Conservation (phyloP, 129 eudicot genomes). For the Oenanthe sinensis region DNA sequence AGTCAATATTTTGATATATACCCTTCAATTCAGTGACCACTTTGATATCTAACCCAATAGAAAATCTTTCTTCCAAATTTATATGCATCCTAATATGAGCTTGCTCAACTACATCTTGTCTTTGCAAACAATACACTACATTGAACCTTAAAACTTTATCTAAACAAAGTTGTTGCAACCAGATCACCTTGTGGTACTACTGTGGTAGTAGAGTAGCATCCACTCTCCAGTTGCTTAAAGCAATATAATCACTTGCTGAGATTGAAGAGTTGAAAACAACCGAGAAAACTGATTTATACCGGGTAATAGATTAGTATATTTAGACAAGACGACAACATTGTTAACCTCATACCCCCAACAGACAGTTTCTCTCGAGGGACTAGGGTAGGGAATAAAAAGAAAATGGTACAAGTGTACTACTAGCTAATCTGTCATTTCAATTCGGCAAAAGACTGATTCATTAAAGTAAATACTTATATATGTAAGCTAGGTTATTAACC, state of each 20-base stretch:
- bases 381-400: neutral
- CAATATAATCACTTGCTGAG: neutral
- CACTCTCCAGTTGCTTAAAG: neutral
- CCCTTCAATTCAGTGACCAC: too few species aligned
- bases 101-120: too few species aligned
- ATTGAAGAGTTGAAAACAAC: neutral
- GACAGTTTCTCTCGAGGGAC: too few species aligned
- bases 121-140: too few species aligned
- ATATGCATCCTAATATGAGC: too few species aligned
- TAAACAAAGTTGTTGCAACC: too few species aligned
- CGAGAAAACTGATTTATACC: neutral
- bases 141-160: too few species aligned
- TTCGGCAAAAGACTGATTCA: neutral
- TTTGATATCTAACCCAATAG: too few species aligned
- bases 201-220: too few species aligned
- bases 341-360: neutral
- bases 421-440: neutral
- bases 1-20: too few species aligned
- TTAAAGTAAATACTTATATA: neutral
- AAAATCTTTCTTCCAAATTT: too few species aligned
- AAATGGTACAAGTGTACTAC: neutral
- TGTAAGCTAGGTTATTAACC: constrained; percentile 17
- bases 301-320: neutral
- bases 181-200: too few species aligned
- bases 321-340: neutral